These are phyloP conservation scores for Ogataea nakhonphanomensis DNA, from an alignment of 805 yeast species.

Conservation along the genomic window DNA sequence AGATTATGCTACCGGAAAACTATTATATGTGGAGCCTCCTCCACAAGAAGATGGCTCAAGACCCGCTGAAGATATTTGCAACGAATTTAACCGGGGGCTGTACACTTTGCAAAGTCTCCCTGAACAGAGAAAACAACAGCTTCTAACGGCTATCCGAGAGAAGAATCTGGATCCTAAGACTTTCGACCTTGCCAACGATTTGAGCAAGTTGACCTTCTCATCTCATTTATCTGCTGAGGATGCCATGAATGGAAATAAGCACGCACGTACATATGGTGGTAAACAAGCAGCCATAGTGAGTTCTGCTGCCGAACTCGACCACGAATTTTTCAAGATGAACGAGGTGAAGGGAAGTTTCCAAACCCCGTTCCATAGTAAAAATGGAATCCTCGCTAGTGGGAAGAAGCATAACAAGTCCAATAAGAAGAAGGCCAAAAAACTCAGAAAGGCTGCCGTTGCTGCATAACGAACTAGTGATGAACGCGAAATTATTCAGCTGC, in stretches of 20 bases:
- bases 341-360: slow-evolving; percentile 58
- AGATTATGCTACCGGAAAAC: slow-evolving; percentile 91
- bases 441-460: slow-evolving; percentile 15
- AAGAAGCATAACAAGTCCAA: slow-evolving; percentile 68
- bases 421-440: slow-evolving; percentile 23
- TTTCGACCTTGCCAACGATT: slow-evolving; percentile 66
- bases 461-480: not conserved
- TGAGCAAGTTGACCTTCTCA: slow-evolving; percentile 72
- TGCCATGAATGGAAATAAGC: slow-evolving; percentile 38
- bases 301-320: slow-evolving; percentile 80
- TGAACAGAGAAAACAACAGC: slow-evolving; percentile 69
- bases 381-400: slow-evolving; percentile 54
- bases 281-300: slow-evolving; percentile 74
- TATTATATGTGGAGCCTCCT: slow-evolving; percentile 84
- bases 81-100: slow-evolving; percentile 70
- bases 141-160: slow-evolving; percentile 56
- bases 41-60: slow-evolving; percentile 64
- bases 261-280: slow-evolving; percentile 65
- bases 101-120: slow-evolving; percentile 66
- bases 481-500: no score
- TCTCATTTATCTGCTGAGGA: slow-evolving; percentile 62
- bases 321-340: slow-evolving; percentile 76
- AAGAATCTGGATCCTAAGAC: slow-evolving; percentile 49
- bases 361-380: slow-evolving; percentile 68
- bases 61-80: slow-evolving; percentile 47